phyloP scores from a whole-genome alignment of 202 grass and related monocot species.

The Saccharum hybrid region DNA sequence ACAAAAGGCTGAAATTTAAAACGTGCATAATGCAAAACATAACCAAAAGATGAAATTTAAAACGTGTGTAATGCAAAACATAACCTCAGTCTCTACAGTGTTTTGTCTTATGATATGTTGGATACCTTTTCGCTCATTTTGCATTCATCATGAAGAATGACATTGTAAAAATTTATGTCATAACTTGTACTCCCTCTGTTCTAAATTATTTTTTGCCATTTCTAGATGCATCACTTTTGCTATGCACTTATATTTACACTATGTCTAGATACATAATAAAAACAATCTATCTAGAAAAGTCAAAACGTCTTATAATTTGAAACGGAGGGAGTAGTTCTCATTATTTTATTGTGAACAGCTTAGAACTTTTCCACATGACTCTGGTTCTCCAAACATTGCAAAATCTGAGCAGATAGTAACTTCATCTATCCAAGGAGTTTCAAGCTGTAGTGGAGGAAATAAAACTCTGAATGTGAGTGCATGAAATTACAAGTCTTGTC shows the following conservation, averaged over 20 bases:
- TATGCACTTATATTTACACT: too few species aligned
- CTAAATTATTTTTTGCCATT: too few species aligned
- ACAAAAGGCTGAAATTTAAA: conserved; percentile 17
- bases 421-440: conserved; percentile 44
- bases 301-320: too few species aligned
- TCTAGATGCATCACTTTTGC: too few species aligned
- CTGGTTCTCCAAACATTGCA: background rate
- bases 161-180: background rate
- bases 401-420: conserved; percentile 36
- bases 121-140: background rate
- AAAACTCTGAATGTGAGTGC: conserved; percentile 24
- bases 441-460: conserved; percentile 45
- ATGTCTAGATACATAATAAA: too few species aligned
- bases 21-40: background rate
- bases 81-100: background rate
- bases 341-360: conserved; percentile 23
- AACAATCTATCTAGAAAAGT: too few species aligned
- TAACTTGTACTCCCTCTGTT: background rate
- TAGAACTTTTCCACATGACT: conserved; percentile 34
- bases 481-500: conserved; percentile 28
- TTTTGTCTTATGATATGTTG: background rate
- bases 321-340: background rate
- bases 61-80: too few species aligned
- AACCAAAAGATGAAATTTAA: too few species aligned
- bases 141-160: background rate